Base-by-base conservation (phyloP, 768 basidiomycete species). In the Cyathus striatus region DNA sequence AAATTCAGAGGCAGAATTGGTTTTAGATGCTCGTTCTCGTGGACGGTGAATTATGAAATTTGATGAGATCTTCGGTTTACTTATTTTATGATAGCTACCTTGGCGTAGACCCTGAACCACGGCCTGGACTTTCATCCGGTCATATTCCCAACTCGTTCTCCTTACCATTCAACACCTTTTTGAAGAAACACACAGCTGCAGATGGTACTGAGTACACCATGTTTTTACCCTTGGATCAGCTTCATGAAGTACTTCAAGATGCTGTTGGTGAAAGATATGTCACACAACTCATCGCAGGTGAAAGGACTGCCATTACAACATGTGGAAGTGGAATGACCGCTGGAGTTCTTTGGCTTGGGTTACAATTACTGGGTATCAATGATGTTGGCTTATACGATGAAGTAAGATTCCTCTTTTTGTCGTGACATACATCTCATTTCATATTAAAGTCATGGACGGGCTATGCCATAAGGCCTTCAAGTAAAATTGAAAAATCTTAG, bases 241-340 rank as follows among this genome's bases (percentile, higher is more conserved):
- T 97, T 27, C 71, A 69, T 23, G 56, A 69, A 41, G 81, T 75
- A 23, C 64, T 97, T 26, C 69, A 74, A 26, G 62, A 75, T n/a
- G 73, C 77, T 14, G 62, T 96, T 23, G 88, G 90, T 23, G 52
- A 60, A 27, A 72, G 77, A 42, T 60, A 73, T 45, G 70, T 76
- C 22, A 62, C 77, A n/a, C 58, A 70, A 32, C 68, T 94, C 7
- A 63, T 86, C 35, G 59, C 69, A 9, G 88, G 87, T 14, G 63
- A 79, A 47, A 69, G 75, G 40, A 57, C 69, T 17, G 78, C 94
- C 23, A 75, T 83, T 4, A 79, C 86, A 10, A 86, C 75, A 45
- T 99, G 95, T 66, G 95, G 95, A 40, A 95, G 90, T 57, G 95
- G 95, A 34, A 97, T 99, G 95, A 96, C 94, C n/a, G 95, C 95